These are phyloP conservation scores for Chondrus crispus DNA, from an alignment of 23 red algal genomes.

Conservation along the genomic window DNA sequence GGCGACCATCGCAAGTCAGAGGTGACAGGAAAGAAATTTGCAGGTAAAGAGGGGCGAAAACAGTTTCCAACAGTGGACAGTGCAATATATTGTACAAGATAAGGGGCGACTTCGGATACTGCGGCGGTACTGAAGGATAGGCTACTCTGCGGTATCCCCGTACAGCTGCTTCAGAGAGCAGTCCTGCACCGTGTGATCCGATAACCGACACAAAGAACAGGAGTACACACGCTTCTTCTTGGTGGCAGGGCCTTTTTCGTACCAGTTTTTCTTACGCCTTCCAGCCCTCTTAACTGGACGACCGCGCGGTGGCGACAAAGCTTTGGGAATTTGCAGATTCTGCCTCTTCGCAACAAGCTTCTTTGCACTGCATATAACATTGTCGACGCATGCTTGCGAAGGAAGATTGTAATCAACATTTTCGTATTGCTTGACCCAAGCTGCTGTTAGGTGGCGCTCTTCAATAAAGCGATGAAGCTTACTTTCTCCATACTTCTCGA, in stretches of 20 bases:
- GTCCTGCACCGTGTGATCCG: neutral
- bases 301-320: constrained; percentile 11
- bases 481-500: neutral
- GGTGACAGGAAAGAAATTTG: no score
- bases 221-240: constrained; percentile 16
- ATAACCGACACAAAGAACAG: neutral
- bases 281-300: constrained; percentile 30
- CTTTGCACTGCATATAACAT: neutral
- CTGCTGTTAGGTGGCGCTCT: neutral
- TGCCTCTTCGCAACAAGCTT: neutral
- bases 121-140: no score
- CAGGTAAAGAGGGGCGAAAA: no score
- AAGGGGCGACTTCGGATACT: no score
- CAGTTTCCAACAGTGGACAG: no score
- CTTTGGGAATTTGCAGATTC: constrained; percentile 33
- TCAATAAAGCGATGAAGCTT: neutral
- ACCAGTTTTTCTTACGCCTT: neutral
- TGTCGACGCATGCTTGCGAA: neutral
- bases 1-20: no score
- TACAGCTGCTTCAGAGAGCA: neutral
- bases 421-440: neutral
- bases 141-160: no score
- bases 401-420: neutral
- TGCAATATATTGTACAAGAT: no score
- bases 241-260: neutral